A percentile compares a stretch with the other conserved stretches of the same genome.
phyloP scores from a whole-genome alignment of 768 basidiomycete species.

The Myochromella boudieri region DNA sequence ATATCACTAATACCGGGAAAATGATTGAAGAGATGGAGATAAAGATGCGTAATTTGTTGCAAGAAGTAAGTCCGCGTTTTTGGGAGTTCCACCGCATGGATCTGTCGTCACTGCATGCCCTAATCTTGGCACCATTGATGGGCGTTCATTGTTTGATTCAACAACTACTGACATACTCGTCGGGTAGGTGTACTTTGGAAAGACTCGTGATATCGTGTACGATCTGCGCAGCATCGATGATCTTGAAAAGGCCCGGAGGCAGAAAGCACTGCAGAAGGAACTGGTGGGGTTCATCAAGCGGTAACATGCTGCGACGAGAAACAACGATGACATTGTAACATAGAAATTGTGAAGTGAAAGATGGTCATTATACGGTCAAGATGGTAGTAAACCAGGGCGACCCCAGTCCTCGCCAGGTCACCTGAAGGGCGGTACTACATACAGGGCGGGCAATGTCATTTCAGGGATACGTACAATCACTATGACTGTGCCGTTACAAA shows the following conservation, averaged over 20 bases:
- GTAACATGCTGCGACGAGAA: conserved; percentile 23
- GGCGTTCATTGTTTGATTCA: background rate
- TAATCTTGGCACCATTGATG: background rate
- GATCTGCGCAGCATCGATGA: conserved; percentile 89
- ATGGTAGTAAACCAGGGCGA: too few species aligned
- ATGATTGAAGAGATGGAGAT: conserved; percentile 99
- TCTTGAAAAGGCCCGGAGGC: conserved; percentile 75
- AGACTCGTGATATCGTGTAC: conserved; percentile 93
- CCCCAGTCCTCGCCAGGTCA: too few species aligned
- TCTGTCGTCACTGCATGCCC: background rate
- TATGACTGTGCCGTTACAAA: too few species aligned
- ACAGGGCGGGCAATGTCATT: too few species aligned
- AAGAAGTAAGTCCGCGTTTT: conserved; percentile 57
- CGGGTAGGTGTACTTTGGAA: conserved; percentile 85
- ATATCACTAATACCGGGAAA: conserved; percentile 90
- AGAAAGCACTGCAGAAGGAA: conserved; percentile 88
- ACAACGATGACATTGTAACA: too few species aligned
- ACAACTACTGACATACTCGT: conserved; percentile 3
- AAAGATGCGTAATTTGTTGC: conserved; percentile 94
- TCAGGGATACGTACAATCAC: too few species aligned
- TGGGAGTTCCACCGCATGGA: background rate
- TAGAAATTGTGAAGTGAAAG: too few species aligned
- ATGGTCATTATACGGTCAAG: too few species aligned
- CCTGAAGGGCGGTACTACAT: too few species aligned
- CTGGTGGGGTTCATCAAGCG: conserved; percentile 84